Percentiles rank a stretch among this genome's conserved stretches.
Evolutionary conservation across 139 green algal species (phyloP).

Genomic region (Ulvella scutata): DNA sequence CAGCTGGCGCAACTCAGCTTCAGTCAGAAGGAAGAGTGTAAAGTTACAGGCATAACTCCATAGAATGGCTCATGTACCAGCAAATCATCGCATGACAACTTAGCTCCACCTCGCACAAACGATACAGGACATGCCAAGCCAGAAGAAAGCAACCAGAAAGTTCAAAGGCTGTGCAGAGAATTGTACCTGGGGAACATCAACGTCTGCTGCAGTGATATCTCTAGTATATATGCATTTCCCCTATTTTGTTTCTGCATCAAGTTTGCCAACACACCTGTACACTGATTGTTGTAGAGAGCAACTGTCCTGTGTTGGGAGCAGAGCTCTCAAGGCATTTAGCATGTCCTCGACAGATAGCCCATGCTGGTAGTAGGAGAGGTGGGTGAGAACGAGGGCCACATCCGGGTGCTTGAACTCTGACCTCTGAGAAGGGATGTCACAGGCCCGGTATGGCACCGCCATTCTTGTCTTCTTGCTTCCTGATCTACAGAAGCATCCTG

Average conservation of each 20-base stretch:
- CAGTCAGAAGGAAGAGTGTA: too few species aligned
- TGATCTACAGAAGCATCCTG: not conserved
- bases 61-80: too few species aligned
- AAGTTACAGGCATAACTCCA: too few species aligned
- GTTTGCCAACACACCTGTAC: not conserved
- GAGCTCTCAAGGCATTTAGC: not conserved
- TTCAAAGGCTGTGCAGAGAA: too few species aligned
- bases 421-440: constrained; percentile 22
- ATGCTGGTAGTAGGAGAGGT: constrained; percentile 27
- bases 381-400: constrained; percentile 25
- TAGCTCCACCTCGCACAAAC: too few species aligned
- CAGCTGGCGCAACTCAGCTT: too few species aligned
- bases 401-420: constrained; percentile 38
- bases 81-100: too few species aligned
- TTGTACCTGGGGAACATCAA: too few species aligned
- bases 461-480: constrained; percentile 9
- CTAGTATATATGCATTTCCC: too few species aligned
- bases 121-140: too few species aligned
- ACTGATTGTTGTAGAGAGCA: not conserved
- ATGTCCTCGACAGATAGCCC: constrained; percentile 14
- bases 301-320: not conserved
- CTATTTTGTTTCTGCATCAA: not conserved
- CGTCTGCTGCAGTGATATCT: too few species aligned
- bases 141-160: too few species aligned
- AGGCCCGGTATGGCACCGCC: constrained; percentile 28